Percentiles rank a stretch among this genome's conserved stretches.
These are phyloP conservation scores for Diplogelasinospora grovesii DNA, from an alignment of 495 filamentous ascomycete species.

Conservation along the genomic window DNA sequence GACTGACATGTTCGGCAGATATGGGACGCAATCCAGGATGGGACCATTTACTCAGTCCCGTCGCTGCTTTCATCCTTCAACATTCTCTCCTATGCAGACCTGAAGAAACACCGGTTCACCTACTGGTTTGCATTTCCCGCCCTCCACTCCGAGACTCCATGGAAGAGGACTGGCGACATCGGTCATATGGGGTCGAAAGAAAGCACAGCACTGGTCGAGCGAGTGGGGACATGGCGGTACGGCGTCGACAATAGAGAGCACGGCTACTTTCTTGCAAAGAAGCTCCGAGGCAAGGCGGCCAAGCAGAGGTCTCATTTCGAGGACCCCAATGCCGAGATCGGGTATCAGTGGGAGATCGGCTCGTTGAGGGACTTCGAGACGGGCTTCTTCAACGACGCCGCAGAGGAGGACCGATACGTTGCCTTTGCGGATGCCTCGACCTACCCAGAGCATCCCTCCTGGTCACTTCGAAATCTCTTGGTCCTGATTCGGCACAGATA, in stretches of 20 bases:
- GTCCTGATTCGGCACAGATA: conserved; percentile 80
- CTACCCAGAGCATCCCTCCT: conserved; percentile 76
- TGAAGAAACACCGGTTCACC: conserved; percentile 91
- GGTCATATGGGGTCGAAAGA: conserved; percentile 56
- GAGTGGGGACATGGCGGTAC: conserved; percentile 81
- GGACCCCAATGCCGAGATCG: conserved; percentile 38
- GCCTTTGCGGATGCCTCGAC: conserved; percentile 90
- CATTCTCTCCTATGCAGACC: conserved; percentile 86
- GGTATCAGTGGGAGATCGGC: conserved; percentile 67
- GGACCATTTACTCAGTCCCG: conserved; percentile 88
- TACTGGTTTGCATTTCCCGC: conserved; percentile 96
- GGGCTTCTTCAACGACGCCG: conserved; percentile 73
- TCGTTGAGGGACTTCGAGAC: conserved; percentile 70
- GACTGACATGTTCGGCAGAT: conserved; percentile 59
- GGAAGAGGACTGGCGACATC: conserved; percentile 50
- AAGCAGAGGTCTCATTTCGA: conserved; percentile 17
- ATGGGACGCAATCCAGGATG: conserved; percentile 95
- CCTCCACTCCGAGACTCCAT: conserved; percentile 77
- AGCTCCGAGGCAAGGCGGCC: conserved; percentile 41
- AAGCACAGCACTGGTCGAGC: conserved; percentile 65
- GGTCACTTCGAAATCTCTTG: conserved; percentile 87
- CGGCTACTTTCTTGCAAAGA: conserved; percentile 91
- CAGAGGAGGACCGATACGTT: conserved; percentile 66
- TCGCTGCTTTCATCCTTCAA: conserved; percentile 83
- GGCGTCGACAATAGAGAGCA: conserved; percentile 70